Conservation (phyloP, 2,329 filamentous ascomycete genomes). For the Phaeosphaeria sp. region DNA sequence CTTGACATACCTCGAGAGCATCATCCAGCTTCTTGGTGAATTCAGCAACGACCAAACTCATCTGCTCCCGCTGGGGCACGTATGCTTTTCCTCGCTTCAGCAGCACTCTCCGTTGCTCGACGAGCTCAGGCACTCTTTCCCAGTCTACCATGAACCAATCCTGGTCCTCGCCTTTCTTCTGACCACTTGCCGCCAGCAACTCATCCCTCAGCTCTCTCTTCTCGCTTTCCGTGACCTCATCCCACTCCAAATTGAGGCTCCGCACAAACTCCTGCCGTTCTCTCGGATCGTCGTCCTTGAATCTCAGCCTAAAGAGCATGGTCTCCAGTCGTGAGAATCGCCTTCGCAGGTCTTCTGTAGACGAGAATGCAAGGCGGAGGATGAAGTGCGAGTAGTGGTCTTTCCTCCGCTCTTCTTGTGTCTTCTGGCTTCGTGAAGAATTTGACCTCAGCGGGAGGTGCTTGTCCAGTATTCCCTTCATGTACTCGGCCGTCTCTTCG, state of each 20-base stretch:
- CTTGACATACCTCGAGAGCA: conserved; percentile 73
- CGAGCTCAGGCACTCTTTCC: conserved; percentile 88
- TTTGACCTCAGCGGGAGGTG: conserved; percentile 82
- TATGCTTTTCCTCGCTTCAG: conserved; percentile 85
- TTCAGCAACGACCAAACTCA: conserved; percentile 87
- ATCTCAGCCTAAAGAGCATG: conserved; percentile 84
- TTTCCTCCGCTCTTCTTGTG: conserved; percentile 81
- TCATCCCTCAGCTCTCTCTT: conserved; percentile 70
- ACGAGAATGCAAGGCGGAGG: conserved; percentile 87
- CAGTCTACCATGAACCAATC: conserved; percentile 97
- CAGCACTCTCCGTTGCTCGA: conserved; percentile 77
- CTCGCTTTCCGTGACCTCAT: conserved; percentile 80
- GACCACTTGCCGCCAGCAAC: conserved; percentile 60
- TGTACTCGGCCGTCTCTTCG: conserved; percentile 82
- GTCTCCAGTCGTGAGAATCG: conserved; percentile 88
- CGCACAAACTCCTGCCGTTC: conserved; percentile 81
- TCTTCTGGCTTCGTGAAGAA: conserved; percentile 64
- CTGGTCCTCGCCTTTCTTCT: conserved; percentile 73
- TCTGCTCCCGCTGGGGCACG: conserved; percentile 84
- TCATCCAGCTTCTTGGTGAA: conserved; percentile 81
- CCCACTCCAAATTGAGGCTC: conserved; percentile 81
- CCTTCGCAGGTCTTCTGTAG: conserved; percentile 86
- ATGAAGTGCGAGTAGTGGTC: conserved; percentile 99
- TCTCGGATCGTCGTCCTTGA: conserved; percentile 74
- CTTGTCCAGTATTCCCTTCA: conserved; percentile 87